phyloP scores from a whole-genome alignment of 352 stramenopile genomes.

The Phytophthora pisi region DNA sequence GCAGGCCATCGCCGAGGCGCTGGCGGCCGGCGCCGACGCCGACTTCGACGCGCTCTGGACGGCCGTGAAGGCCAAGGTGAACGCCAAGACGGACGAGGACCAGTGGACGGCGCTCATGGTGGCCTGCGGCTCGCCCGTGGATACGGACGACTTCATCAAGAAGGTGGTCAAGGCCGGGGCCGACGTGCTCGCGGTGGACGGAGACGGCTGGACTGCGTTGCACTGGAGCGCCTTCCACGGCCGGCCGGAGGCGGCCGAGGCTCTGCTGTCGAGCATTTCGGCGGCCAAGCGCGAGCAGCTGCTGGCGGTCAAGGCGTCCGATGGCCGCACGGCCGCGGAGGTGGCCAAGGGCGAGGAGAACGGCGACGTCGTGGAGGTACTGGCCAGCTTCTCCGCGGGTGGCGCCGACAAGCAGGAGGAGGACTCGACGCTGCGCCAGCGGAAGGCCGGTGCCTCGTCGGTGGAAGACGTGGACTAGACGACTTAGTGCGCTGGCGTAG shows the following conservation, averaged over 20 bases:
- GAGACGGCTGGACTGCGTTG: slow-evolving; percentile 82
- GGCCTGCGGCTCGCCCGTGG: slow-evolving; percentile 76
- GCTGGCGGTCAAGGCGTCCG: slow-evolving; percentile 55
- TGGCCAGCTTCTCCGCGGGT: slow-evolving; percentile 44
- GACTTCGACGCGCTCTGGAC: slow-evolving; percentile 77
- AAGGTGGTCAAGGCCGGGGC: slow-evolving; percentile 64
- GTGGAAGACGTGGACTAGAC: slow-evolving; percentile 83
- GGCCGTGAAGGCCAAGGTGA: slow-evolving; percentile 61
- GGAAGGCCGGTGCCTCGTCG: slow-evolving; percentile 53
- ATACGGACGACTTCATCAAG: slow-evolving; percentile 83
- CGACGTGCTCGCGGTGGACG: slow-evolving; percentile 67
- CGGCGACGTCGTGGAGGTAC: slow-evolving; percentile 66
- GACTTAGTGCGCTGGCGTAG: slow-evolving; percentile 6
- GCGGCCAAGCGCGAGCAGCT: slow-evolving; percentile 47
- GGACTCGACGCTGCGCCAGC: slow-evolving; percentile 56
- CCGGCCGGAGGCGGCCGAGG: slow-evolving; percentile 68
- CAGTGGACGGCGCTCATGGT: slow-evolving; percentile 87
- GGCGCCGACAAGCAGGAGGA: slow-evolving; percentile 29
- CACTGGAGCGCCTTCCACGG: slow-evolving; percentile 88
- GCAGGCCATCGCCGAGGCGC: slow-evolving; percentile 66
- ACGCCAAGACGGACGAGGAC: slow-evolving; percentile 74
- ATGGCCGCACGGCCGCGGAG: slow-evolving; percentile 69
- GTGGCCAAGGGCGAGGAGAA: slow-evolving; percentile 78
- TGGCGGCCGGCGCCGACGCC: slow-evolving; percentile 66
- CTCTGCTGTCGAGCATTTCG: slow-evolving; percentile 54